These are phyloP conservation scores for Peniophora sp. DNA, from an alignment of 1,284 basidiomycete species.

Conservation along the genomic window DNA sequence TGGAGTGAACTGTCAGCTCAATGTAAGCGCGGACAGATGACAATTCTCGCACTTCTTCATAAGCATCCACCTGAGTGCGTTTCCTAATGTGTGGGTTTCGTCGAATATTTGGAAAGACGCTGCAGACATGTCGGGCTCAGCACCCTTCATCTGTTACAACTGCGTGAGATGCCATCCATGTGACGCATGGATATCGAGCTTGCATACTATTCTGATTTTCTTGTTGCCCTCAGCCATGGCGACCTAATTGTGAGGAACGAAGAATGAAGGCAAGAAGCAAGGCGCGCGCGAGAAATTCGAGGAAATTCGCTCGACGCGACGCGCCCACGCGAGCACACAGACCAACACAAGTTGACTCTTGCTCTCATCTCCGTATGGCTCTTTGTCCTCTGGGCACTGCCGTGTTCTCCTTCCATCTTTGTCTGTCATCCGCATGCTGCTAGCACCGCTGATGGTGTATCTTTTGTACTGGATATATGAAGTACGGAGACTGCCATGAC, in stretches of 20 bases:
- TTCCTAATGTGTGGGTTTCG: conserved; percentile 95
- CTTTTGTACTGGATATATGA: no score
- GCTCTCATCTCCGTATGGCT: no score
- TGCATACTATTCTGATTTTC: conserved; percentile 5
- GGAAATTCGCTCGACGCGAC: no score
- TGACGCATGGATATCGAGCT: neutral
- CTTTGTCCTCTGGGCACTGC: no score
- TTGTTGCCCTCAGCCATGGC: neutral
- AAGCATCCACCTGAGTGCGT: conserved; percentile 92
- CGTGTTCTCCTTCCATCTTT: no score
- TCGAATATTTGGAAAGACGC: conserved; percentile 91
- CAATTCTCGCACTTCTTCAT: conserved; percentile 89
- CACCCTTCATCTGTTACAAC: conserved; percentile 57
- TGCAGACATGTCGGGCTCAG: conserved; percentile 76
- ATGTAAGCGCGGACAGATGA: conserved; percentile 10
- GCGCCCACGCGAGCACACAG: no score
- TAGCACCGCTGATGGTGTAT: no score
- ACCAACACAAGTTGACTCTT: no score
- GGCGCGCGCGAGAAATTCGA: no score
- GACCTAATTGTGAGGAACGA: conserved; percentile 7
- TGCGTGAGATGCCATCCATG: neutral
- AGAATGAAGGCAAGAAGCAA: neutral
- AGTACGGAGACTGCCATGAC: no score
- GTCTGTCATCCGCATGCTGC: no score
- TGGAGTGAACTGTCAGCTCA: conserved; percentile 24